Evolutionary conservation across 305 asterid genomes (phyloP).

Genomic region (Plantago coronopus): DNA sequence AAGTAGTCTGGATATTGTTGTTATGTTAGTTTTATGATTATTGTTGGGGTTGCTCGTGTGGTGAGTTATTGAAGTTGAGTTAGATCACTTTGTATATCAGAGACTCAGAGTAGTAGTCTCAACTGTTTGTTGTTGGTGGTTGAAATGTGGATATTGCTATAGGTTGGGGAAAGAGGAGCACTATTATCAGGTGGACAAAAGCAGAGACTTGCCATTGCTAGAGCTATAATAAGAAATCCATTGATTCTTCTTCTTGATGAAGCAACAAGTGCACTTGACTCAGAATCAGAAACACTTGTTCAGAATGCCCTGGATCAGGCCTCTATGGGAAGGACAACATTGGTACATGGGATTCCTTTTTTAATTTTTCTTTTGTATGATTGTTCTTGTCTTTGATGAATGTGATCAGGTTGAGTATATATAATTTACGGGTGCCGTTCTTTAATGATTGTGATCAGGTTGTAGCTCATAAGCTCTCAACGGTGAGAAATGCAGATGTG

Average conservation of each 20-base stretch:
- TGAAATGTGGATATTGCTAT: not conserved
- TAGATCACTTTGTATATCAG: too few relatives aligned
- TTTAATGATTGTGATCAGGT: constrained; percentile 40
- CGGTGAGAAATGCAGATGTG: constrained; percentile 66
- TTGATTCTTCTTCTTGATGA: constrained; percentile 81
- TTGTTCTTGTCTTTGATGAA: not conserved
- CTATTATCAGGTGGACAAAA: constrained; percentile 84
- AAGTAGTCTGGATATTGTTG: too few relatives aligned
- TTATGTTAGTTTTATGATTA: too few relatives aligned
- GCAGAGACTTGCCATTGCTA: constrained; percentile 80
- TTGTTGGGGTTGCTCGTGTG: too few relatives aligned
- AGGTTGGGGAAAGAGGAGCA: constrained; percentile 90
- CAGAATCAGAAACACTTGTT: constrained; percentile 78
- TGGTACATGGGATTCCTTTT: constrained; percentile 33
- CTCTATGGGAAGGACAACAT: constrained; percentile 77
- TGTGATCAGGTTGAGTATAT: not conserved
- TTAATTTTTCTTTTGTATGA: too few relatives aligned
- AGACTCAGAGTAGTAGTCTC: too few relatives aligned
- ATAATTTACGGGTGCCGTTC: not conserved
- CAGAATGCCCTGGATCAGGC: constrained; percentile 84
- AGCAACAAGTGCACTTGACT: constrained; percentile 91
- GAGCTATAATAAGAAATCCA: constrained; percentile 77
- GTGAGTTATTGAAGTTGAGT: too few relatives aligned
- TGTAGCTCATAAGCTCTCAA: constrained; percentile 85
- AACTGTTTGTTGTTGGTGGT: too few relatives aligned